Evolutionary conservation across 1,139 yeast genomes (phyloP), one percentile per base, ranked within the genome.

Genomic region (Yamadazyma sp.): DNA sequence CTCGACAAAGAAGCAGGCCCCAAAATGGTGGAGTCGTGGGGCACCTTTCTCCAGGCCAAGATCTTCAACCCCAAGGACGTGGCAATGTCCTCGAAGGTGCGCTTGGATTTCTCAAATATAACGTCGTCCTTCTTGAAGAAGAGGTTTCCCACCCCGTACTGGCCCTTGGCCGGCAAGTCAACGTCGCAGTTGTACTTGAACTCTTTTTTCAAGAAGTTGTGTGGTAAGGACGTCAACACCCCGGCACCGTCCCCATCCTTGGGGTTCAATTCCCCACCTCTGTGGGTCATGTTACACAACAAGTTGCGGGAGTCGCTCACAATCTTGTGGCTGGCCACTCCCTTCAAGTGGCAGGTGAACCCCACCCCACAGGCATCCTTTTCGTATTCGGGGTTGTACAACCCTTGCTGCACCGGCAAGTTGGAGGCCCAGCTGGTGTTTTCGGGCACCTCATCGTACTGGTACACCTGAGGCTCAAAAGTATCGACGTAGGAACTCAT

Each of bases 191-290:
- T 77, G 58, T 77, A 79, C 53, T 79, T 79, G 64, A 91, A 91
- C 66, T 92, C 98, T 61, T 92, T 80, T 46, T 66, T 65, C 70
- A 92, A 81, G 62, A 92, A 87, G 51, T 77, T 82, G 67, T 91
- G 96, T 31, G 98, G 97, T 48, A 92, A 81, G 32, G 96, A 85
- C 38, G 94, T 80, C 77, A 92, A 80, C 47, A 92, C 89, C 62
- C 98, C 98, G 31, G 98, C 98, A 66, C 98, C 98, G 62, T 92
- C 98, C 66, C 98, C 98, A 60, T 92, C 97, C 56, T 91, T 81
- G 22, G 98, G 95, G 59, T 89, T 96, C 34, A 95, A 81, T 47
- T 91, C 97, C 36, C 98, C 98, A 59, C 98, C 98, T 69, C 98
- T 81, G 64, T 92, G 98, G 47, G 97, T 87, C 98, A 92, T 92